These are phyloP conservation scores for Casuarina glauca DNA, from an alignment of 306 rosid species.

Conservation along the genomic window DNA sequence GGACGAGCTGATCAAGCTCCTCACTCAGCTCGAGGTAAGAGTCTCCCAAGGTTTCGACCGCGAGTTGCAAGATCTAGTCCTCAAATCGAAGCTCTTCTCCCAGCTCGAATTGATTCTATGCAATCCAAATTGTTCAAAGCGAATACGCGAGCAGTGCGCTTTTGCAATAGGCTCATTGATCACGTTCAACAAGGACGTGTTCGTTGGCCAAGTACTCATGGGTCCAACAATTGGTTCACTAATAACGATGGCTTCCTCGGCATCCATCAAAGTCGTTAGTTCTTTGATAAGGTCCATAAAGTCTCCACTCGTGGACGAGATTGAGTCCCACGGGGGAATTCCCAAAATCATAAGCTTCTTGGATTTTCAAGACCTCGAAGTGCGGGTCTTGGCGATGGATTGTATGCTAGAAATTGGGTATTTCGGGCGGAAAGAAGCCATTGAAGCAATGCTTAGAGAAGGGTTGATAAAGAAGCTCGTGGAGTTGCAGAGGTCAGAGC, in stretches of 20 bases:
- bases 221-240: conserved; percentile 55
- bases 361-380: conserved; percentile 28
- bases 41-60: conserved; percentile 63
- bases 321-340: conserved; percentile 64
- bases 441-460: conserved; percentile 74
- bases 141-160: conserved; percentile 58
- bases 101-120: conserved; percentile 48
- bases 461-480: conserved; percentile 65
- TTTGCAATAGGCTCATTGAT: conserved; percentile 47
- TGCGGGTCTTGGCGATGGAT: conserved; percentile 51
- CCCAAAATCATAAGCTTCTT: conserved; percentile 51
- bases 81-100: conserved; percentile 54
- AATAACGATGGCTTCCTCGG: conserved; percentile 43
- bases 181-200: conserved; percentile 82
- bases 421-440: conserved; percentile 83
- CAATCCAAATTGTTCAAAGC: conserved; percentile 35
- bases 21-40: conserved; percentile 58
- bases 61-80: conserved; percentile 67
- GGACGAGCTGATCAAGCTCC: conserved; percentile 35
- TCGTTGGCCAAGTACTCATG: conserved; percentile 76
- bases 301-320: conserved; percentile 84
- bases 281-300: conserved; percentile 56
- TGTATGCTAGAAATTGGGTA: conserved; percentile 81
- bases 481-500: conserved; percentile 71
- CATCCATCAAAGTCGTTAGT: conserved; percentile 55